These are phyloP conservation scores for Fusarium nodosum DNA, from an alignment of 2,329 filamentous ascomycete species.

Conservation along the genomic window DNA sequence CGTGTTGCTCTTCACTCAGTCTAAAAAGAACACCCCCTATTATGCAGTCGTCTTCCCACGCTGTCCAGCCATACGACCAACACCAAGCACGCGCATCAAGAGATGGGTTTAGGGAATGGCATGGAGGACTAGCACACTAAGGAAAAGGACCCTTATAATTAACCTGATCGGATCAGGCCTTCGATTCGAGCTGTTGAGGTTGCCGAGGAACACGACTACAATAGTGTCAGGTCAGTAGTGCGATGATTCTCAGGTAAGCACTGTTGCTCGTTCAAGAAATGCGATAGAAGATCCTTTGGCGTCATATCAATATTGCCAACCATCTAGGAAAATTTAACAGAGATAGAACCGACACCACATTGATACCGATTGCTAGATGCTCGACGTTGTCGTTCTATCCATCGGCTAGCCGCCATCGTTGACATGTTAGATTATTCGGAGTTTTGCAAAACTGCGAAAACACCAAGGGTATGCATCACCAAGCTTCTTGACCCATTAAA, in stretches of 20 bases:
- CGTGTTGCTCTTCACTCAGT: background rate
- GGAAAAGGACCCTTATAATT: background rate
- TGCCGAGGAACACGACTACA: background rate
- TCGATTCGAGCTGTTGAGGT: background rate
- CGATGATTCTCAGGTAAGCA: slow-evolving; percentile 2
- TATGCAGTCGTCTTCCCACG: background rate
- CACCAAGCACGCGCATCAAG: background rate
- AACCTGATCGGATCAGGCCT: background rate
- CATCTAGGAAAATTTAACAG: background rate
- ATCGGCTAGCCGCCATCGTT: background rate
- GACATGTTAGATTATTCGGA: background rate
- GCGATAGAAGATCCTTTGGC: background rate
- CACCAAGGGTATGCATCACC: slow-evolving; percentile 2
- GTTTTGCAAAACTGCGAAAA: slow-evolving; percentile 7
- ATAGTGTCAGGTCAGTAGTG: background rate
- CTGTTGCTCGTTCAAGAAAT: background rate
- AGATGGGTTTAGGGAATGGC: background rate
- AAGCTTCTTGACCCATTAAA: background rate
- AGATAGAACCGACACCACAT: background rate
- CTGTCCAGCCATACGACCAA: background rate
- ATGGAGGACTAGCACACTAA: background rate
- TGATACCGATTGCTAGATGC: background rate
- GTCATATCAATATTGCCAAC: background rate
- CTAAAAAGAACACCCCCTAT: background rate
- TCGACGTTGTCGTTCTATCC: background rate